Percentiles rank a stretch among this genome's conserved stretches.
Evolutionary conservation across 1,139 yeast species (phyloP).

Genomic region (Geotrichum klebahnii): DNA sequence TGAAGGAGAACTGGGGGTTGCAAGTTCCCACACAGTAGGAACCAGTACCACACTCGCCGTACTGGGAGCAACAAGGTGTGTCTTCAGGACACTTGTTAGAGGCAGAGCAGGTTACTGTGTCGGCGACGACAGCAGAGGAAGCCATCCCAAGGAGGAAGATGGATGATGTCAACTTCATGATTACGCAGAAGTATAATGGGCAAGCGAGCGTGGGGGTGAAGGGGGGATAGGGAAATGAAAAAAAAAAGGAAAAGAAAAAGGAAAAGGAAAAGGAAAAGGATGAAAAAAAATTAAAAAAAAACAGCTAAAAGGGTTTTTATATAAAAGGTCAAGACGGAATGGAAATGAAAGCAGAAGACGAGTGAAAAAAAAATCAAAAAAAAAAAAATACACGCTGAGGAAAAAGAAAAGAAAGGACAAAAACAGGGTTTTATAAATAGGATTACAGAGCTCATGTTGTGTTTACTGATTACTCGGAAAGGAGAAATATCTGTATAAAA

Average conservation of each 20-base stretch:
- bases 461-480: no score
- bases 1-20: constrained; percentile 62
- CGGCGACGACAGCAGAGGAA: constrained; percentile 20
- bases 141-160: no score
- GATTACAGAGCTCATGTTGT: no score
- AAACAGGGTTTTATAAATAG: no score
- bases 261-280: neutral
- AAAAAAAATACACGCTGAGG: no score
- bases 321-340: no score
- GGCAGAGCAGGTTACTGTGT: constrained; percentile 46
- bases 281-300: neutral
- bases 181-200: neutral
- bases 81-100: constrained; percentile 61
- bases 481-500: neutral
- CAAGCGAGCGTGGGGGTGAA: neutral
- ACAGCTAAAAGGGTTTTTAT: no score
- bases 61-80: constrained; percentile 77
- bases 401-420: no score
- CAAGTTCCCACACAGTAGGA: constrained; percentile 78
- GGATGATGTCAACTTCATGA: constrained; percentile 18
- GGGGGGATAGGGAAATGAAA: neutral
- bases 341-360: no score
- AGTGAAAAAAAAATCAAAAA: no score
- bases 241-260: neutral
- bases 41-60: constrained; percentile 83